Evolutionary conservation across 805 yeast species (phyloP).

Genomic region (Candida sithepensis): DNA sequence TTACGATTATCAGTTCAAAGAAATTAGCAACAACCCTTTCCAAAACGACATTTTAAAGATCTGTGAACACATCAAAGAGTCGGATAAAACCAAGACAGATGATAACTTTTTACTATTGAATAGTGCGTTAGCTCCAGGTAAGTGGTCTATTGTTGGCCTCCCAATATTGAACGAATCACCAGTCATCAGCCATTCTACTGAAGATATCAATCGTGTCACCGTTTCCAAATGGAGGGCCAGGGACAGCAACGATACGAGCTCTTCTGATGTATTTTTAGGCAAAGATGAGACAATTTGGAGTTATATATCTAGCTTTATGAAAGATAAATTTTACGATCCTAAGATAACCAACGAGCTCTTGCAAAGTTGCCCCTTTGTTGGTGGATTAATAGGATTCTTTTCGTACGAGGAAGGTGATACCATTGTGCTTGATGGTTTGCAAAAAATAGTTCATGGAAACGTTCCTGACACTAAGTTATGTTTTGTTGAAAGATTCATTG

Average conservation of each 20-base stretch:
- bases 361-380: slow-evolving; percentile 67
- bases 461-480: slow-evolving; percentile 76
- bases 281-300: slow-evolving; percentile 45
- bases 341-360: slow-evolving; percentile 24
- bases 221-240: slow-evolving; percentile 29
- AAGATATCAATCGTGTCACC: slow-evolving; percentile 27
- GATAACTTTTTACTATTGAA: slow-evolving; percentile 60
- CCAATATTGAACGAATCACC: slow-evolving; percentile 44
- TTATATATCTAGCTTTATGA: slow-evolving; percentile 47
- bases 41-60: slow-evolving; percentile 28
- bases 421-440: slow-evolving; percentile 31
- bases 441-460: slow-evolving; percentile 34
- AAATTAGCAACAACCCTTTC: slow-evolving; percentile 3
- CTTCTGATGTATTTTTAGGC: not conserved
- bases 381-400: slow-evolving; percentile 86
- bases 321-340: slow-evolving; percentile 30
- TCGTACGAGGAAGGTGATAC: slow-evolving; percentile 85
- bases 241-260: slow-evolving; percentile 2
- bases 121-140: slow-evolving; percentile 81
- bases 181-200: slow-evolving; percentile 61
- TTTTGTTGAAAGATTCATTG: slow-evolving; percentile 61
- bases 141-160: slow-evolving; percentile 82
- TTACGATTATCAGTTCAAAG: slow-evolving; percentile 16
- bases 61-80: slow-evolving; percentile 42
- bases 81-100: slow-evolving; percentile 28